Evolutionary conservation across 768 basidiomycete genomes (phyloP).

Genomic region (Cantharellus cinnabarinus): DNA sequence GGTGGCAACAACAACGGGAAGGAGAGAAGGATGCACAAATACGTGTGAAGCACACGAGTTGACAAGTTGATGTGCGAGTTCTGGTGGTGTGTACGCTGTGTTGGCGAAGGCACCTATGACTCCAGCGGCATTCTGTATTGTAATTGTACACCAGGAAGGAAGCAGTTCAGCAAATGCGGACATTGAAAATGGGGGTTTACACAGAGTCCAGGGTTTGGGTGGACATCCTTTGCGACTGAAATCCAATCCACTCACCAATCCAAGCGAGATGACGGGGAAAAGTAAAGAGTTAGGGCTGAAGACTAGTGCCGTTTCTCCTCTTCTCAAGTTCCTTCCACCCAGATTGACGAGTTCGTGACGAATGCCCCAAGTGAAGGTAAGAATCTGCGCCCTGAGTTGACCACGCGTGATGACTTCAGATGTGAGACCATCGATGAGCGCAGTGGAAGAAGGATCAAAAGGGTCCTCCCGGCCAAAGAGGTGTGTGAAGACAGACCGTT

Average conservation of each 20-base stretch:
- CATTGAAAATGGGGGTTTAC: too few relatives aligned
- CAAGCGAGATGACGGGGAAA: too few relatives aligned
- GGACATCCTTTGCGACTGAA: too few relatives aligned
- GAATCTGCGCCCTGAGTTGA: background rate
- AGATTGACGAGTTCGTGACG: background rate
- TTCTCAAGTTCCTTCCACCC: too few relatives aligned
- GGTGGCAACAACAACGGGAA: slow-evolving; percentile 28
- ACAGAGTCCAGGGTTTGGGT: too few relatives aligned
- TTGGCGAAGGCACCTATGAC: slow-evolving; percentile 54
- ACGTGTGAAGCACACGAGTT: slow-evolving; percentile 45
- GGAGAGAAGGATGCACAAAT: slow-evolving; percentile 40
- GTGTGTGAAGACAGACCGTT: background rate
- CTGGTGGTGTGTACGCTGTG: slow-evolving; percentile 41
- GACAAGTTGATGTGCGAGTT: slow-evolving; percentile 49
- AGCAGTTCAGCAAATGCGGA: too few relatives aligned
- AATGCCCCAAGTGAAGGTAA: background rate
- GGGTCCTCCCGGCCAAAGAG: background rate
- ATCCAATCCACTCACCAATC: too few relatives aligned
- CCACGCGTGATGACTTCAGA: background rate
- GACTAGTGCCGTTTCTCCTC: too few relatives aligned
- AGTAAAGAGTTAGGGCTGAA: too few relatives aligned
- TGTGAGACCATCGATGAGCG: background rate
- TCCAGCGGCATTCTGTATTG: slow-evolving; percentile 32
- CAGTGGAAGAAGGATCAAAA: background rate
- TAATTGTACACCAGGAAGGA: background rate